Evolutionary conservation across 768 basidiomycete species (phyloP).

Genomic region (Dioszegia aurantiaca): DNA sequence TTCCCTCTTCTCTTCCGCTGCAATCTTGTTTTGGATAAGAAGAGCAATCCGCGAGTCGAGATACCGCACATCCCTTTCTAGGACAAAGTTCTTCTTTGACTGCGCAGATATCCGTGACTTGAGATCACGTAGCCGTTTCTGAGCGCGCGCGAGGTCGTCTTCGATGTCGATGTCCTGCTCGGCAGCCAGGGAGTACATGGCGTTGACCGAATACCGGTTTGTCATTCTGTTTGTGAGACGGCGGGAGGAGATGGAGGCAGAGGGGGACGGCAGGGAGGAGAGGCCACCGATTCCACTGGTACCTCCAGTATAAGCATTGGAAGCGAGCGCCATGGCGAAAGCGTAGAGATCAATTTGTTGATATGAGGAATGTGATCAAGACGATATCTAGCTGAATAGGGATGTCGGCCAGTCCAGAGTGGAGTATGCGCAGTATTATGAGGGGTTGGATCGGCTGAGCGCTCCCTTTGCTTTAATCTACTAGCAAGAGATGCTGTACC

Average conservation of each 20-base stretch:
- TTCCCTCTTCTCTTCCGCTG: conserved; percentile 93
- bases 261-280: conserved; percentile 18
- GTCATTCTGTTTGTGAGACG: conserved; percentile 71
- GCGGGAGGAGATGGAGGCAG: conserved; percentile 25
- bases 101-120: conserved; percentile 97
- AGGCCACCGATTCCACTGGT: neutral
- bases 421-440: too few species aligned
- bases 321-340: conserved; percentile 6
- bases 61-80: conserved; percentile 97
- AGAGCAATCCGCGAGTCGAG: conserved; percentile 95
- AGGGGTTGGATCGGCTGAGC: too few species aligned
- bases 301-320: conserved; percentile 1
- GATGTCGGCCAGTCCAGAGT: too few species aligned
- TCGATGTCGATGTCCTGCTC: conserved; percentile 98
- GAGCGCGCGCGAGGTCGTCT: conserved; percentile 94
- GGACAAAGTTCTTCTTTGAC: conserved; percentile 99
- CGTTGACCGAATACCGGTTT: conserved; percentile 93
- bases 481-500: too few species aligned
- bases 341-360: neutral
- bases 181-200: conserved; percentile 94
- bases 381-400: too few species aligned
- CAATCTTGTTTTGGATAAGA: conserved; percentile 98
- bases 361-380: conserved; percentile 15
- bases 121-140: conserved; percentile 92
- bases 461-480: too few species aligned